Conservation (phyloP, 2,329 filamentous ascomycete species). For the Paracorniculantispora psalliotae region DNA sequence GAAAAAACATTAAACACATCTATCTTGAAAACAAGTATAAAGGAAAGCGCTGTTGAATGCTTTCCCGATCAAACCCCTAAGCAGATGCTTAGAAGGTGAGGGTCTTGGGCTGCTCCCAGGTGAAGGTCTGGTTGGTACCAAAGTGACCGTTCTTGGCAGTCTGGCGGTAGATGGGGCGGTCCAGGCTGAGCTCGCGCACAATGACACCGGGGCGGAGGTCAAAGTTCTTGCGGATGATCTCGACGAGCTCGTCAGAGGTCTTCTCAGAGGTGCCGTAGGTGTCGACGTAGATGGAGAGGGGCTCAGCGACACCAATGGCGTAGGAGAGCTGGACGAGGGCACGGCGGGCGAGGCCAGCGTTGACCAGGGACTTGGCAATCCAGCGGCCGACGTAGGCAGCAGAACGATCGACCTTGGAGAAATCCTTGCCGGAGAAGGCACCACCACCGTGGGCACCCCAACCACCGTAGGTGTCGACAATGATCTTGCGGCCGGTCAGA, state of each 20-base stretch:
- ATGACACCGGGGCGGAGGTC: constrained; percentile 98
- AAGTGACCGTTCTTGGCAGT: constrained; percentile 99
- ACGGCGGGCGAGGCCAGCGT: constrained; percentile 83
- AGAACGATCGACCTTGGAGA: constrained; percentile 99
- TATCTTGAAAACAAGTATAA: constrained; percentile 27
- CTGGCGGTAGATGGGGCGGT: constrained; percentile 94
- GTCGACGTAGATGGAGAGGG: constrained; percentile 96
- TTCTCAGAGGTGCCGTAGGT: constrained; percentile 91
- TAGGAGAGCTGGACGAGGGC: constrained; percentile 97
- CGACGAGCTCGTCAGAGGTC: constrained; percentile 85
- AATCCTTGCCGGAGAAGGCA: constrained; percentile 99
- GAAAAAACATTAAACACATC: constrained; percentile 35
- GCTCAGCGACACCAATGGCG: constrained; percentile 97
- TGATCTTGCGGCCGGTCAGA: constrained; percentile 98
- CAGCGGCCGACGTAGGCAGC: constrained; percentile 96
- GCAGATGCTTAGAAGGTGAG: constrained; percentile 71
- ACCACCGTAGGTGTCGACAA: constrained; percentile 98
- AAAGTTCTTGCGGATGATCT: constrained; percentile 95
- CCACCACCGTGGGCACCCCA: constrained; percentile 99
- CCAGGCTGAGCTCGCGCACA: constrained; percentile 92
- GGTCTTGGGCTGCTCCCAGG: constrained; percentile 96
- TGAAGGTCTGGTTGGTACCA: constrained; percentile 91
- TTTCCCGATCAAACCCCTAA: constrained; percentile 23
- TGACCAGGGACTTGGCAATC: constrained; percentile 97
- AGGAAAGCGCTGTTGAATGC: constrained; percentile 38